phyloP scores from a whole-genome alignment of 2,329 filamentous ascomycete genomes.

The Endoconidiophora polonica region DNA sequence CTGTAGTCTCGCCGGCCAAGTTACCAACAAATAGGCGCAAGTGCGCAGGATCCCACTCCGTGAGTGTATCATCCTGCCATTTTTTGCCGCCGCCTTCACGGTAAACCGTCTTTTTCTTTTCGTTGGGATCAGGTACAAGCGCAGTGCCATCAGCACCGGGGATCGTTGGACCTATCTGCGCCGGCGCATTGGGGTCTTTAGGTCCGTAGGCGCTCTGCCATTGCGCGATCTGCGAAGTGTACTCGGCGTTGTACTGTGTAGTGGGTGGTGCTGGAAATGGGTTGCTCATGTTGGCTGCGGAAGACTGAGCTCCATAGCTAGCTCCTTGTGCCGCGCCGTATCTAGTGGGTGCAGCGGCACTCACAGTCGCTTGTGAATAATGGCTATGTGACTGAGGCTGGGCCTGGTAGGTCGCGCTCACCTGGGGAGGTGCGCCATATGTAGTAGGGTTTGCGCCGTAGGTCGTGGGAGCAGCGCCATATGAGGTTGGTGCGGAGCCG shows the following conservation, averaged over 20 bases:
- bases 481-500: conserved; percentile 19
- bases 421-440: conserved; percentile 17
- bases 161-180: conserved; percentile 18
- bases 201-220: conserved; percentile 82
- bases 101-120: conserved; percentile 72
- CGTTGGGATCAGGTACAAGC: conserved; percentile 19
- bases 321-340: conserved; percentile 1
- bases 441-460: conserved; percentile 19
- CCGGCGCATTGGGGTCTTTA: conserved; percentile 33
- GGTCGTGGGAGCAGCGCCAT: conserved; percentile 28
- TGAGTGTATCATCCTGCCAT: conserved; percentile 74
- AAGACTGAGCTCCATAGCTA: background rate
- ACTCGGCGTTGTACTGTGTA: conserved; percentile 26
- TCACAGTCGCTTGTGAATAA: conserved; percentile 14
- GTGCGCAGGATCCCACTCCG: conserved; percentile 93
- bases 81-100: conserved; percentile 79
- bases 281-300: conserved; percentile 41
- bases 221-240: conserved; percentile 70
- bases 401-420: background rate
- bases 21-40: conserved; percentile 94
- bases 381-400: conserved; percentile 1
- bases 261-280: conserved; percentile 51
- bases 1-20: conserved; percentile 89
- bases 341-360: conserved; percentile 12
- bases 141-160: conserved; percentile 27